Evolutionary conservation across 306 rosid genomes (phyloP).

Genomic region (Vicia faba): DNA sequence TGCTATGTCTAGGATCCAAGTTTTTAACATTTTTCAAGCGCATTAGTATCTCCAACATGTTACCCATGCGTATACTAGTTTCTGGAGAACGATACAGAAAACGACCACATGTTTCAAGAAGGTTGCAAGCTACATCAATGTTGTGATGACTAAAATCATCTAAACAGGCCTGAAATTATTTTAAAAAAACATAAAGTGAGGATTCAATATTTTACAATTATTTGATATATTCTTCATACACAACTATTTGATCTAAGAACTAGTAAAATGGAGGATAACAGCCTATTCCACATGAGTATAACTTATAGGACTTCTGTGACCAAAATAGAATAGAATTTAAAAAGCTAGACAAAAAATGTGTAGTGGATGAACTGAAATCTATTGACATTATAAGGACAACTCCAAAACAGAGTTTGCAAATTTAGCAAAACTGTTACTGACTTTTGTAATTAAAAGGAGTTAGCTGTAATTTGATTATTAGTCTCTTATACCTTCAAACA

Average conservation of each 20-base stretch:
- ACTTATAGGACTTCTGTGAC: constrained; percentile 5
- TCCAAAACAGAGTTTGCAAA: constrained; percentile 21
- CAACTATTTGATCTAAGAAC: not conserved
- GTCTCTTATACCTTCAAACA: constrained; percentile 85
- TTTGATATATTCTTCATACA: too few relatives aligned
- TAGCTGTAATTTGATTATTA: constrained; percentile 20
- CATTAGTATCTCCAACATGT: constrained; percentile 99
- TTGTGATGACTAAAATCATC: constrained; percentile 99
- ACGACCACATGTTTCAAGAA: constrained; percentile 97
- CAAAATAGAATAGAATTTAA: not conserved
- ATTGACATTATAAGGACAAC: not conserved
- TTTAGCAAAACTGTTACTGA: constrained; percentile 10
- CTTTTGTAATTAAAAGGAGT: not conserved
- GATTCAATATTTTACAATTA: constrained; percentile 9
- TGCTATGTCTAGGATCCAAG: constrained; percentile 99
- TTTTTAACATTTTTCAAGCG: constrained; percentile 97
- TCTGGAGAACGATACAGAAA: constrained; percentile 97
- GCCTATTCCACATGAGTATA: constrained; percentile 16
- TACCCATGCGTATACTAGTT: constrained; percentile 90
- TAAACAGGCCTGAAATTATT: constrained; percentile 77
- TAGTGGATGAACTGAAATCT: constrained; percentile 27
- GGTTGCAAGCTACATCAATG: constrained; percentile 99
- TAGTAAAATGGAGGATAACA: constrained; percentile 18
- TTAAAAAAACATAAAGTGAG: constrained; percentile 4
- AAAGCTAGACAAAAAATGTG: constrained; percentile 13